Percentiles rank a stretch among this genome's conserved stretches.
Evolutionary conservation across 1,284 basidiomycete genomes (phyloP).

Genomic region (Tetrapyrgos nigripes): DNA sequence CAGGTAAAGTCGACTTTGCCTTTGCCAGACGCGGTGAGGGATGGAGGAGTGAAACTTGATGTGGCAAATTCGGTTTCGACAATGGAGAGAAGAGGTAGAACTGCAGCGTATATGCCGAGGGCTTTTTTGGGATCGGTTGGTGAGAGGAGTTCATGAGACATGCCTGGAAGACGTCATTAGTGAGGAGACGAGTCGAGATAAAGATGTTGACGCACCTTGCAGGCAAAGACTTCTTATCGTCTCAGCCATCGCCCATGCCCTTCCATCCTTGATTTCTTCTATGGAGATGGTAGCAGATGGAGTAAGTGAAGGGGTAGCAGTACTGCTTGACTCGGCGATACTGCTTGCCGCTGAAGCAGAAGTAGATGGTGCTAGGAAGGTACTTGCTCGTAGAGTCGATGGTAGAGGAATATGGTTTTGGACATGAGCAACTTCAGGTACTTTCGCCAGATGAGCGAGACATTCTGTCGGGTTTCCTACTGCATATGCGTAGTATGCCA

Average conservation of each 20-base stretch:
- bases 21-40: slow-evolving; percentile 26
- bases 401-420: slow-evolving; percentile 55
- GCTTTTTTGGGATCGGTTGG: slow-evolving; percentile 54
- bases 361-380: slow-evolving; percentile 36
- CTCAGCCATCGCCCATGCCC: slow-evolving; percentile 70
- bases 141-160: slow-evolving; percentile 55
- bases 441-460: slow-evolving; percentile 59
- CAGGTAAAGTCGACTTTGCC: slow-evolving; percentile 50
- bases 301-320: slow-evolving; percentile 18
- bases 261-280: slow-evolving; percentile 64
- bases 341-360: slow-evolving; percentile 56
- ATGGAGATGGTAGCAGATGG: slow-evolving; percentile 28
- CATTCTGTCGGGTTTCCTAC: slow-evolving; percentile 70
- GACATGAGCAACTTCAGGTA: slow-evolving; percentile 59
- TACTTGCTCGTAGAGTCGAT: slow-evolving; percentile 48
- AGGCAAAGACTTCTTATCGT: slow-evolving; percentile 70
- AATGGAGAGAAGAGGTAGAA: slow-evolving; percentile 57
- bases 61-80: slow-evolving; percentile 55
- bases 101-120: slow-evolving; percentile 59
- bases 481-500: slow-evolving; percentile 83
- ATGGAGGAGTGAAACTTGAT: slow-evolving; percentile 35
- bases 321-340: slow-evolving; percentile 50
- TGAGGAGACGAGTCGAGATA: neutral
- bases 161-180: slow-evolving; percentile 38
- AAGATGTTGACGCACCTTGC: slow-evolving; percentile 54